Base-by-base conservation (phyloP, 768 basidiomycete species). In the Trametes maxima region DNA sequence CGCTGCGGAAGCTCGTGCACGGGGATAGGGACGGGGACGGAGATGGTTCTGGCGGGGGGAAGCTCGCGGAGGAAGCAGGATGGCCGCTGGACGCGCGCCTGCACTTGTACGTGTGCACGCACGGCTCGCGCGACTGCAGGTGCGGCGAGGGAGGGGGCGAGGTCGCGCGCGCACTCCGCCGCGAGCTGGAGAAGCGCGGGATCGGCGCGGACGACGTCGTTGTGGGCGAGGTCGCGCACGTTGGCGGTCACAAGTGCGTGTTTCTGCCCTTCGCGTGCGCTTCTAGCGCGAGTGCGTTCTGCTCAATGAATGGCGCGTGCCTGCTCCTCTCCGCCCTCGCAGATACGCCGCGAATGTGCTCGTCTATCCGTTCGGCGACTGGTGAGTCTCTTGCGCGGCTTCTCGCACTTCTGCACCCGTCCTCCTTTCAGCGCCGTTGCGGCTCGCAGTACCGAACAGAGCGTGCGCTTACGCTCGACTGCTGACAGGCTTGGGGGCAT, bases 231-330 rank as follows among this genome's bases (percentile, higher is more conserved):
- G 82, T 88, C 6, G 88, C 82, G 2, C 92, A 95, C 72, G 85
- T 95, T 52, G 92, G 93, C 0, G 91, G 91, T 24, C 92, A 95
- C 74, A 80, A 90, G 92, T 90, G 68, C 70, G 86, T 79, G 8
- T 21, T 54, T 25, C 22, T 35, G 5, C 5, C 28, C 48, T 46
- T 22, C 45, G 12, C 49, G 19, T 62, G 24, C 25, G 44, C 24
- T 11, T 28, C 13, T n/a, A 12, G 19, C 37, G 19, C 17, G 35
- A n/a, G 33, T n/a, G 57, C 37, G 40, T 48, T 19, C 5, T 2
- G 22, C 16, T 3, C 28, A 8, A 21, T 21, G 17, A 48, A 16
- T 24, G 25, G 19, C 28, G 33, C 22, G 12, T 33, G 33, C 35
- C 10, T 14, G 13, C 39, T 35, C n/a, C 16, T 10, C 22, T 58